phyloP scores from a whole-genome alignment of 768 basidiomycete genomes.

The Kondoa subrosea region DNA sequence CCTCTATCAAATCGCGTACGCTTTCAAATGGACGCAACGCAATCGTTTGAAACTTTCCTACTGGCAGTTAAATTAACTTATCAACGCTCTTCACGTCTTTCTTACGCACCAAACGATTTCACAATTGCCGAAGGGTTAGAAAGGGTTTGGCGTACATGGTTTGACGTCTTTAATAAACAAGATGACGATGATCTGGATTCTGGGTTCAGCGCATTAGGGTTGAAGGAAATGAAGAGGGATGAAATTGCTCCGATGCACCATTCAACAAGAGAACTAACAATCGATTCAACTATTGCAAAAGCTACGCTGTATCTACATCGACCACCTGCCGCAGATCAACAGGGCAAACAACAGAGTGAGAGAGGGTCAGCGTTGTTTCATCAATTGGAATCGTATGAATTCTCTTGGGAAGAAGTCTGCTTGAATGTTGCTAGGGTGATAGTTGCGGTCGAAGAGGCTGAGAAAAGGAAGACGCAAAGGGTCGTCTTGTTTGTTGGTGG shows the following conservation, averaged over 20 bases:
- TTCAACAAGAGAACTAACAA: neutral
- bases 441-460: neutral
- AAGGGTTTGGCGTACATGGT: neutral
- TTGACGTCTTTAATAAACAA: neutral
- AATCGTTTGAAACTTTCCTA: conserved; percentile 6
- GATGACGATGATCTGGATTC: neutral
- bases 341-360: neutral
- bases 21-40: conserved; percentile 7
- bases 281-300: neutral
- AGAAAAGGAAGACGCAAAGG: neutral
- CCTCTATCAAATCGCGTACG: neutral
- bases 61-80: neutral
- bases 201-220: neutral
- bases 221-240: neutral
- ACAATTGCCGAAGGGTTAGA: conserved; percentile 2
- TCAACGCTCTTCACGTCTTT: neutral
- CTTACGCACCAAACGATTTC: neutral
- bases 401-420: neutral
- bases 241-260: neutral
- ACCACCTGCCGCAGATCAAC: neutral
- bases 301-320: neutral
- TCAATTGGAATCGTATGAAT: neutral
- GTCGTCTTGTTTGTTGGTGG: neutral
- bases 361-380: neutral
- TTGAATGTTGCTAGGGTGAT: neutral